Percentiles rank a stretch among this genome's conserved stretches.
Conservation (phyloP, 2,329 filamentous ascomycete genomes). For the Colletotrichum somersetense region DNA sequence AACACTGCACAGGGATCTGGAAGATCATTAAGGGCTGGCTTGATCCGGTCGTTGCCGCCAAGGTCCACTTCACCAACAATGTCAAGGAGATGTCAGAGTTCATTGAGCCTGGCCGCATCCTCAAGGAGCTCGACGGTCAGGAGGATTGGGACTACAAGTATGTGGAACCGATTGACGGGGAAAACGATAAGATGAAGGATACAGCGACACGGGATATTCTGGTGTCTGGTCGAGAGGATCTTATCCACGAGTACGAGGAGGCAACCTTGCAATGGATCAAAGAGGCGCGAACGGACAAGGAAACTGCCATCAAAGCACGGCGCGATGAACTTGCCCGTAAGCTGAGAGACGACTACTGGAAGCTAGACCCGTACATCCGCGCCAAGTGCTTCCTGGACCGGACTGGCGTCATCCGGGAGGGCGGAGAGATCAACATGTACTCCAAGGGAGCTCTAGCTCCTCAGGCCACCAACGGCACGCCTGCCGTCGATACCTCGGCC, state of each 20-base stretch:
- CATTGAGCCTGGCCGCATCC: conserved; percentile 77
- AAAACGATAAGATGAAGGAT: conserved; percentile 82
- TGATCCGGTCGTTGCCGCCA: conserved; percentile 93
- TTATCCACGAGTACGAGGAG: conserved; percentile 81
- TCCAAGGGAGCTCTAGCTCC: conserved; percentile 48
- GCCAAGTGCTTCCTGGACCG: conserved; percentile 89
- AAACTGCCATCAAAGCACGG: conserved; percentile 64
- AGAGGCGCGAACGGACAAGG: conserved; percentile 60
- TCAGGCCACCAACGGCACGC: conserved; percentile 44
- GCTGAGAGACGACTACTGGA: conserved; percentile 86
- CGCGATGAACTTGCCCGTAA: conserved; percentile 72
- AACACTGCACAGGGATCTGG: conserved; percentile 80
- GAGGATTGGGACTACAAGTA: conserved; percentile 90
- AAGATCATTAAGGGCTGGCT: conserved; percentile 96
- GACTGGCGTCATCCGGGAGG: conserved; percentile 75
- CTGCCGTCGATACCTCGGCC: conserved; percentile 51
- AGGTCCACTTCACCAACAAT: conserved; percentile 93
- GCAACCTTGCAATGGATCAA: conserved; percentile 82
- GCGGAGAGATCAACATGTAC: conserved; percentile 81
- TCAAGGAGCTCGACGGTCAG: conserved; percentile 86
- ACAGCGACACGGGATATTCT: conserved; percentile 72
- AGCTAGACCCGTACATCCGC: conserved; percentile 86
- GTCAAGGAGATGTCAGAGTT: conserved; percentile 82
- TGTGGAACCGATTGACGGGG: conserved; percentile 78
- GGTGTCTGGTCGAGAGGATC: conserved; percentile 69